These are phyloP conservation scores for Microdochium paspali DNA, from an alignment of 2,329 filamentous ascomycete species.

Conservation along the genomic window DNA sequence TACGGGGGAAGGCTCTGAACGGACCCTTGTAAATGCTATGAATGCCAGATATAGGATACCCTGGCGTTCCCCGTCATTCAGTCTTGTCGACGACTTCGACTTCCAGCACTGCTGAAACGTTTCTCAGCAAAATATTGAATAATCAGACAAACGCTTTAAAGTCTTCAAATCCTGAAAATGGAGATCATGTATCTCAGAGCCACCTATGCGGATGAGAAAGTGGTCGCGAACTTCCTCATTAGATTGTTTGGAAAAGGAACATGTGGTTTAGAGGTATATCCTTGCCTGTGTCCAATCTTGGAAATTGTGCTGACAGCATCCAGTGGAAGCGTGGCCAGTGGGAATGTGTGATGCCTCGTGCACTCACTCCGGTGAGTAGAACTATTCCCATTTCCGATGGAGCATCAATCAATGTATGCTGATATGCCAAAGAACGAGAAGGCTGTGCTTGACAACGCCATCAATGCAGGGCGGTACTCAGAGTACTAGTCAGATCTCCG, in stretches of 20 bases:
- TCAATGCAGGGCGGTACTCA: neutral
- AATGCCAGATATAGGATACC: too few species aligned
- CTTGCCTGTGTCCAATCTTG: neutral
- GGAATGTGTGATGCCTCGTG: constrained; percentile 1
- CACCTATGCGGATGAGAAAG: neutral
- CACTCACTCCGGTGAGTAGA: neutral
- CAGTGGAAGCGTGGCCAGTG: constrained; percentile 1
- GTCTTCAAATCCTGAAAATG: neutral
- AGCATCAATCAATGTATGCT: too few species aligned
- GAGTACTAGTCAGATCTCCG: neutral
- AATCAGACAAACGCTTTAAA: too few species aligned
- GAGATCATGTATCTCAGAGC: neutral
- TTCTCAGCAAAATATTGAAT: too few species aligned
- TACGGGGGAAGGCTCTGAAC: too few species aligned
- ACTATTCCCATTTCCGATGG: neutral
- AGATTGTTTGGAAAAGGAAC: neutral
- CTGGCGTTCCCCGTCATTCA: too few species aligned
- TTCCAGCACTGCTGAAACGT: too few species aligned
- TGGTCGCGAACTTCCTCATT: neutral
- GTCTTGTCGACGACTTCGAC: too few species aligned
- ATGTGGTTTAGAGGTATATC: neutral
- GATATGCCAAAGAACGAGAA: neutral
- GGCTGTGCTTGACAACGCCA: neutral
- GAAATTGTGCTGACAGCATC: neutral
- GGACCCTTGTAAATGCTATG: too few species aligned